Evolutionary conservation across 441 rosid genomes (phyloP), one percentile per base, ranked within the genome.

Genomic region (Erysimum pusillum): DNA sequence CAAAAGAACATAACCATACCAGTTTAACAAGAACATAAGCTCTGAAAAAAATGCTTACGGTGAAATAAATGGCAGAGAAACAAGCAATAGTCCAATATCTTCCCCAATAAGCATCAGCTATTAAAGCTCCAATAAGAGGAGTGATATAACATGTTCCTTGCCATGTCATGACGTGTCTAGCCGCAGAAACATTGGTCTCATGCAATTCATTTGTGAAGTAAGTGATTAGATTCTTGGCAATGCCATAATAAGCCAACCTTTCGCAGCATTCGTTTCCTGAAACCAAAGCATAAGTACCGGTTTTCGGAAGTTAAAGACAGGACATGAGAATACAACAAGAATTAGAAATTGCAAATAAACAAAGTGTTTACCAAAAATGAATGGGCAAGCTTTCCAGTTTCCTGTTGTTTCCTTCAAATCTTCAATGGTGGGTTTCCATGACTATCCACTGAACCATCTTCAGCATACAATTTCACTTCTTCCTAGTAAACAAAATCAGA

Each of bases 21-120:
- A 0, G 8, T 34, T 34, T 34, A 34, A 34, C 36, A 34, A 34
- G 36, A 34, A 34, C 48, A 12, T 5, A 12, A 13, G 48, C 15
- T 42, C 14, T 12, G 28, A n/a, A 25, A 25, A 25, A 31, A 44
- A 56, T 52, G 63, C 56, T 83, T 87, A 90, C 97, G 49, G 86
- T 77, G 76, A 92, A 87, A 71, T 92, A 92, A 60, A 91, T 85
- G 12, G 87, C 82, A 62, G 97, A 92, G 88, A 94, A 92, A 59
- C 77, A 73, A 77, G 91, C 97, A 34, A 92, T 91, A 7, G 99
- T 92, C 96, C 97, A 88, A 85, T 92, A 94, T 91, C 96, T 73
- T 72, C 99, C 99, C 97, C 94, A 91, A 60, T 85, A 94, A 39
- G 96, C 89, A 87, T 94, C 98, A 18, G 97, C 99, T 57, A 92